phyloP scores from a whole-genome alignment of 2,329 filamentous ascomycete genomes.

The Pyrenochaeta sp. region DNA sequence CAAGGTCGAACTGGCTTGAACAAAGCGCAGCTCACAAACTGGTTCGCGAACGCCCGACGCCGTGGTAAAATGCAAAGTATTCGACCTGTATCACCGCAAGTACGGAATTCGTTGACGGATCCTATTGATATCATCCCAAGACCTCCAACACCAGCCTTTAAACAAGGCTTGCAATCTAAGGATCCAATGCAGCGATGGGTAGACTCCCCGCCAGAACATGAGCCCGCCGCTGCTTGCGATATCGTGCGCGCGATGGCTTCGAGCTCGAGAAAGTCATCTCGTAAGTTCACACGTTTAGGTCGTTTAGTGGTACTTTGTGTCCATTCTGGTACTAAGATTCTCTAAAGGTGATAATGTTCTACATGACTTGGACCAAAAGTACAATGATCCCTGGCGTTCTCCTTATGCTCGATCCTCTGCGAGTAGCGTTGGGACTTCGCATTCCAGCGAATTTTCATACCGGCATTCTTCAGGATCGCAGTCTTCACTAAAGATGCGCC shows the following conservation, averaged over 20 bases:
- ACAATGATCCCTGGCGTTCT: slow-evolving; percentile 19
- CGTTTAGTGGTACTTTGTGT: not conserved
- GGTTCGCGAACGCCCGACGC: slow-evolving; percentile 40
- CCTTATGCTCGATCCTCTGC: slow-evolving; percentile 26
- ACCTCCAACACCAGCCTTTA: slow-evolving; percentile 31
- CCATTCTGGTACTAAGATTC: not conserved
- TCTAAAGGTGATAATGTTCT: slow-evolving; percentile 1
- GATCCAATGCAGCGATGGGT: slow-evolving; percentile 40
- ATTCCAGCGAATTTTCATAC: slow-evolving; percentile 30
- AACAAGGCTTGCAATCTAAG: slow-evolving; percentile 9
- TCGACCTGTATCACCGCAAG: slow-evolving; percentile 14
- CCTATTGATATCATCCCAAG: slow-evolving; percentile 34
- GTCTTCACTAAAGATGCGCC: slow-evolving; percentile 18
- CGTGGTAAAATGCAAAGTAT: slow-evolving; percentile 28
- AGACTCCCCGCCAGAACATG: slow-evolving; percentile 38
- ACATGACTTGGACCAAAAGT: not conserved
- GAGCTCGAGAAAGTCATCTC: slow-evolving; percentile 5
- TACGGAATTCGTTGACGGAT: slow-evolving; percentile 3
- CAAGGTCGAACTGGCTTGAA: slow-evolving; percentile 33
- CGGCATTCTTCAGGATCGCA: slow-evolving; percentile 25
- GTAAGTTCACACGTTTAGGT: slow-evolving; percentile 1
- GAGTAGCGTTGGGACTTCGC: slow-evolving; percentile 34
- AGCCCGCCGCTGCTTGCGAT: slow-evolving; percentile 30
- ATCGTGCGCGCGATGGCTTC: slow-evolving; percentile 38
- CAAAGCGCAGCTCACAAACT: slow-evolving; percentile 35